Conservation (phyloP, 257 asterid genomes). For the Gynochthodes officinalis region DNA sequence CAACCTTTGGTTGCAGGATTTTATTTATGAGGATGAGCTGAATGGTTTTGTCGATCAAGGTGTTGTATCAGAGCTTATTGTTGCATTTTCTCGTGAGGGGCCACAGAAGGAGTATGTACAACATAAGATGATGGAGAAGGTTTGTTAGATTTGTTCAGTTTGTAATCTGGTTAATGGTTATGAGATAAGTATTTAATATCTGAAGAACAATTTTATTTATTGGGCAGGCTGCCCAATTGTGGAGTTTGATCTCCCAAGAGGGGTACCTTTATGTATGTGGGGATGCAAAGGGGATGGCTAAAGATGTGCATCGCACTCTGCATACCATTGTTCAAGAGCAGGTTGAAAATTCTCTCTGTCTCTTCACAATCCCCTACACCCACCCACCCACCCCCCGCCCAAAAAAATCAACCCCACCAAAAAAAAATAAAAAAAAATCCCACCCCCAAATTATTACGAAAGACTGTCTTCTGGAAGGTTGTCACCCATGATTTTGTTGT, state of each 20-base stretch:
- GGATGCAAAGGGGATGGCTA: constrained; percentile 87
- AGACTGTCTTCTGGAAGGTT: background rate
- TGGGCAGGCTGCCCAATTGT: constrained; percentile 54
- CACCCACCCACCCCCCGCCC: no score
- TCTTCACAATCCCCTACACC: no score
- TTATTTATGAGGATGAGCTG: constrained; percentile 71
- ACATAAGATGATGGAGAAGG: constrained; percentile 72
- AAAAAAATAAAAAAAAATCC: no score
- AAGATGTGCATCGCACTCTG: constrained; percentile 70
- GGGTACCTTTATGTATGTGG: constrained; percentile 79
- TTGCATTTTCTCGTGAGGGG: constrained; percentile 81
- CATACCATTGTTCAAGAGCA: constrained; percentile 66
- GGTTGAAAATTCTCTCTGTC: constrained; percentile 29
- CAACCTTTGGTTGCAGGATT: constrained; percentile 44
- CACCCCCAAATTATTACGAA: no score
- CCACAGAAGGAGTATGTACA: constrained; percentile 72
- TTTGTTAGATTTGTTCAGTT: constrained; percentile 12
- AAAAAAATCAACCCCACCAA: no score
- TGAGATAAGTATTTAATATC: background rate
- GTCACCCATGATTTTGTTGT: background rate
- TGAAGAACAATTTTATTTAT: background rate
- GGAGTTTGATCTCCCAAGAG: constrained; percentile 57
- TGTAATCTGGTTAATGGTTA: constrained; percentile 1
- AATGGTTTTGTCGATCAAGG: constrained; percentile 48
- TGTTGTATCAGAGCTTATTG: constrained; percentile 59